phyloP scores from a whole-genome alignment of 2,329 filamentous ascomycete species.

The Penicillium sp. region DNA sequence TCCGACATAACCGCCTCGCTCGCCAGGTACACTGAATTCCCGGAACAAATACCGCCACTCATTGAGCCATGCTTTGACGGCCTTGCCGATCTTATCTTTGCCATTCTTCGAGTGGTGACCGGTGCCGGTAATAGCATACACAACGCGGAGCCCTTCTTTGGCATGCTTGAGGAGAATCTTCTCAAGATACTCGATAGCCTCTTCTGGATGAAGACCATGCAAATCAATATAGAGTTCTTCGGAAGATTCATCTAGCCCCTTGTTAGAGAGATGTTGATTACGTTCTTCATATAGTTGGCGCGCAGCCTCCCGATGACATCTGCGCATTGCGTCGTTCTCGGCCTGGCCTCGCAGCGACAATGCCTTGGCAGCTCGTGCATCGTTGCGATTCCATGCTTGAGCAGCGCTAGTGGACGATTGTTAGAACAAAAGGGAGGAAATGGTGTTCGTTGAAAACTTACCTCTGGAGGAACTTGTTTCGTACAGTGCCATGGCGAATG shows the following conservation, averaged over 20 bases:
- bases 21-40: conserved; percentile 95
- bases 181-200: conserved; percentile 92
- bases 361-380: conserved; percentile 92
- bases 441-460: conserved; percentile 41
- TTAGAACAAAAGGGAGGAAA: neutral
- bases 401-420: conserved; percentile 64
- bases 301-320: conserved; percentile 92
- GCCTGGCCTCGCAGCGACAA: conserved; percentile 90
- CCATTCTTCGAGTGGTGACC: conserved; percentile 98
- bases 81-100: conserved; percentile 97
- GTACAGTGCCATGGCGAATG: conserved; percentile 92
- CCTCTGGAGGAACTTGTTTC: conserved; percentile 97
- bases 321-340: conserved; percentile 95
- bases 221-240: conserved; percentile 91
- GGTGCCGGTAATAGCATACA: conserved; percentile 96
- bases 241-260: conserved; percentile 44
- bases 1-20: conserved; percentile 73
- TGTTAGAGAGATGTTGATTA: conserved; percentile 64
- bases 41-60: conserved; percentile 95
- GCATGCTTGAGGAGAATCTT: conserved; percentile 81
- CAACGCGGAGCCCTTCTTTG: conserved; percentile 64
- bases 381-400: conserved; percentile 97
- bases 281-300: conserved; percentile 89
- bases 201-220: conserved; percentile 97
- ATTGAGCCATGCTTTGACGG: conserved; percentile 83